Evolutionary conservation across 2,329 filamentous ascomycete species (phyloP), one percentile per base, ranked within the genome.

Genomic region (Pseudogymnoascus sp.): DNA sequence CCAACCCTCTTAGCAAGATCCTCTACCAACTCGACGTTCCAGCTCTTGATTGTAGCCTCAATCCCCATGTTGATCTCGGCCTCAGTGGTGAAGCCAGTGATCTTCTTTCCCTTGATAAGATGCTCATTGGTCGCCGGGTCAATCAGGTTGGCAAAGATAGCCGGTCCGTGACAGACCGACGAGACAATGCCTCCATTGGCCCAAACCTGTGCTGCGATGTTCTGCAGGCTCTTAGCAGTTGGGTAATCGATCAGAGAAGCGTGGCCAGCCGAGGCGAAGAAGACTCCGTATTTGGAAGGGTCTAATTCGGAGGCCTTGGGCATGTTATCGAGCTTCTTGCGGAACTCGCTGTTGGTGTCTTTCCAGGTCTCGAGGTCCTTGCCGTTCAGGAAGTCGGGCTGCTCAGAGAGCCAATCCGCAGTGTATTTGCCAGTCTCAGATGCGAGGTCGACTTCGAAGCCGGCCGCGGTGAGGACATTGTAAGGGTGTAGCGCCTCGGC

Each of bases 191-290:
- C 77, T 3, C 76, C 76, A 43, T 74, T 73, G 1, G 71, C 69
- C 68, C 72, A 80, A 14, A 81, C 72, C 34, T 74, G 66, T 16
- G 72, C 66, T 1, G 77, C 78, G 61, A 80, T 75, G 7, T 69
- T 69, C 65, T 80, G 77, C 60, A 80, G 70, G 1, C 65, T 68
- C 18, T 65, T 73, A 4, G 79, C 77, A 31, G 71, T 73, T 4
- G 79, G 78, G 66, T 80, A 80, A 67, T 81, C 78, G 61, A 80
- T 76, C 59, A 80, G 66, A 1, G 77, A 72, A 0, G 79, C 79
- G 63, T 80, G 78, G 14, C 77, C 77, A 1, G 77, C 77, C 3
- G 72, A 75, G 5, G 77, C 76, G 66, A 74, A 78, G 70, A 78
- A 78, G n/a, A 78, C 63, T 36, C 77, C 77, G 65, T 75, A 68